Evolutionary conservation across 2,329 filamentous ascomycete genomes (phyloP), one percentile per base, ranked within the genome.

Genomic region (Aureobasidium sp.): DNA sequence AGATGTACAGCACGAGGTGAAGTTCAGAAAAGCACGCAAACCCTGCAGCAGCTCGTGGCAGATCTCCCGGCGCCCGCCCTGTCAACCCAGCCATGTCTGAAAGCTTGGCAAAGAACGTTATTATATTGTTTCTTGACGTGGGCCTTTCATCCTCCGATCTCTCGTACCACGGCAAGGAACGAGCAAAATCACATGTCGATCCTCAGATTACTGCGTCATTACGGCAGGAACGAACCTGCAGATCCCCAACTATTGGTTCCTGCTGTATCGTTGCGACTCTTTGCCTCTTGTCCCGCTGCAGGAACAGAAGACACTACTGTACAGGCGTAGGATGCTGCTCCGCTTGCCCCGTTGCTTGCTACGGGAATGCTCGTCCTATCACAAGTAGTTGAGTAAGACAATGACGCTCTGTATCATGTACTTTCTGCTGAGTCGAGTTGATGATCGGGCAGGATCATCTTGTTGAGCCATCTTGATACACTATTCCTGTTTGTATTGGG

Each of bases 381-480:
- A 42, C 31, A 6, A 47, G 54, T 42, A 58, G 42, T 47, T 48
- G 54, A 42, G 54, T 58, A 58, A 58, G 54, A 58, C 54, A 58
- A 48, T 47, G 40, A 58, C 42, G 54, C n/a, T 48, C 14, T 35
- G n/a, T 7, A n/a, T 8, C 19, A 29, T 27, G 42, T 15, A 37
- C 11, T n/a, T 48, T 19, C 27, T 27, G 27, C 53, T 45, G 39
- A 45, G 24, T 19, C 39, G 8, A 47, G 54, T 44, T 39, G 19
- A 48, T 48, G 54, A 58, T 50, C 42, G 45, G 22, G 44, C 44
- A 60, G 37, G 57, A 60, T 60, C 57, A 33, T 49, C 45, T 39
- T 50, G 57, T 49, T 60, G 44, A 35, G 57, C 31, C 45, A 49
- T 60, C 57, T 31, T 60, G 57, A 60, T 50, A 49, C 57, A 60